These are phyloP conservation scores for Drechslerella coelobrocha DNA, from an alignment of 2,329 filamentous ascomycete species.

Conservation along the genomic window DNA sequence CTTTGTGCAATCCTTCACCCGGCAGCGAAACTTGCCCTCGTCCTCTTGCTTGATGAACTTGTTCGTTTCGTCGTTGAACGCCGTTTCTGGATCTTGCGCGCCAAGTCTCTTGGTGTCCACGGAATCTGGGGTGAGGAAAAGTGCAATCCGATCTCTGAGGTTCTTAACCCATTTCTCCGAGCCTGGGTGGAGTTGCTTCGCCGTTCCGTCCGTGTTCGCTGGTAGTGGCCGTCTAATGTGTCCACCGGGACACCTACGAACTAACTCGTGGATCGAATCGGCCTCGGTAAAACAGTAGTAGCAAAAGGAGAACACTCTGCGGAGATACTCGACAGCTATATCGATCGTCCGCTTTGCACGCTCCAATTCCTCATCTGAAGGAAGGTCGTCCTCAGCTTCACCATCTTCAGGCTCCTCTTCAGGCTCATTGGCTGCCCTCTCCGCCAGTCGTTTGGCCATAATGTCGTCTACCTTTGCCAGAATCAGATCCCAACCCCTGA, in stretches of 20 bases:
- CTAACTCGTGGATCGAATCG: slow-evolving; percentile 94
- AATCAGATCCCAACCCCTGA: slow-evolving; percentile 60
- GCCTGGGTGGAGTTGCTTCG: slow-evolving; percentile 87
- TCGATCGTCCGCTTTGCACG: slow-evolving; percentile 94
- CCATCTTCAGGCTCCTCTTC: slow-evolving; percentile 80
- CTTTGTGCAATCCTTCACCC: slow-evolving; percentile 93
- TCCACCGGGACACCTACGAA: slow-evolving; percentile 94
- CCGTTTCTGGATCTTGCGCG: slow-evolving; percentile 84
- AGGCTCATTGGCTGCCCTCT: slow-evolving; percentile 68
- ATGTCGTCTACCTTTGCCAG: slow-evolving; percentile 54
- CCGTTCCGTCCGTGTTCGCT: slow-evolving; percentile 73
- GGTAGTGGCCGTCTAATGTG: slow-evolving; percentile 80
- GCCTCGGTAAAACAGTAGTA: slow-evolving; percentile 99
- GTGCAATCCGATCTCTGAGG: slow-evolving; percentile 93
- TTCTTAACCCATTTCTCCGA: slow-evolving; percentile 99
- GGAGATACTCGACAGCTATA: slow-evolving; percentile 92
- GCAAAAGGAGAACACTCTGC: slow-evolving; percentile 97
- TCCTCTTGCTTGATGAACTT: slow-evolving; percentile 97
- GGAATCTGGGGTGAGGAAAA: slow-evolving; percentile 87
- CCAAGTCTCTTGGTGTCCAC: slow-evolving; percentile 84
- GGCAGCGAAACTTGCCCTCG: slow-evolving; percentile 94
- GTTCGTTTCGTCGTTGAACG: slow-evolving; percentile 79
- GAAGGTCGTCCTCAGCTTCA: slow-evolving; percentile 72
- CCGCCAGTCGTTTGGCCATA: slow-evolving; percentile 54
- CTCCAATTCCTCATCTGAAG: slow-evolving; percentile 78